Percentiles rank a stretch among this genome's conserved stretches.
phyloP scores from a whole-genome alignment of 2,329 filamentous ascomycete genomes.

The Fusarium sp. region DNA sequence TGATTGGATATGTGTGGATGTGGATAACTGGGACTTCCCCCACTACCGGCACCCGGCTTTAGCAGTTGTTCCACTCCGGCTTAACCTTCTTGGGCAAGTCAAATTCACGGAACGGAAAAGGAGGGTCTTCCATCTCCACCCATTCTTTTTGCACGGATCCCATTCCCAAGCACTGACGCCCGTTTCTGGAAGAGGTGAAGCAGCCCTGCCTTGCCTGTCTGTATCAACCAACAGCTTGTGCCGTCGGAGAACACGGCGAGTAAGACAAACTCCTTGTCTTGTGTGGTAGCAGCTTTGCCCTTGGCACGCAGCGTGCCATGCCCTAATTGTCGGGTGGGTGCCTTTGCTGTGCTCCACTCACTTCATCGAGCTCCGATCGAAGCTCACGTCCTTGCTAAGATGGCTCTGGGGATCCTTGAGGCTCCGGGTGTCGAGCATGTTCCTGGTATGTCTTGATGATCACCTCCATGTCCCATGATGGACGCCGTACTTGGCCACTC shows the following conservation, averaged over 20 bases:
- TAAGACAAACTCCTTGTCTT: not conserved
- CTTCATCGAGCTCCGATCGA: constrained; percentile 4
- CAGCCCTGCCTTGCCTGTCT: not conserved
- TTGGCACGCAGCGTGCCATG: not conserved
- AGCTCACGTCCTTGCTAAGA: constrained; percentile 35
- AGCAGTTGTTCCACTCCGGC: not conserved
- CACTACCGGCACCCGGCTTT: not conserved
- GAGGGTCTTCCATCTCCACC: constrained; percentile 8
- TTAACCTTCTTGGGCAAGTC: not conserved
- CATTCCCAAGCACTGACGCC: not conserved
- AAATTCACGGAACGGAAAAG: not conserved
- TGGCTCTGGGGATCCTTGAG: constrained; percentile 73
- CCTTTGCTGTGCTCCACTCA: constrained; percentile 24
- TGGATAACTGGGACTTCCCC: not conserved
- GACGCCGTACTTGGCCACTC: not conserved
- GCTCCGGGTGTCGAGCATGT: constrained; percentile 71
- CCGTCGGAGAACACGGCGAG: not conserved
- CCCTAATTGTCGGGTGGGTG: constrained; percentile 16
- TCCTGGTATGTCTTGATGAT: constrained; percentile 65
- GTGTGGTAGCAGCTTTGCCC: not conserved
- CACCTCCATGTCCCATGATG: constrained; percentile 1
- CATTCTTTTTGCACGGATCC: constrained; percentile 5
- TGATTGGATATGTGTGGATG: not conserved
- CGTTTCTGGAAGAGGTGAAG: constrained; percentile 18
- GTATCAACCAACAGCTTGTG: constrained; percentile 2